Evolutionary conservation across 352 stramenopile species (phyloP), one percentile per base, ranked within the genome.

Genomic region (Phytopythium aichiense): DNA sequence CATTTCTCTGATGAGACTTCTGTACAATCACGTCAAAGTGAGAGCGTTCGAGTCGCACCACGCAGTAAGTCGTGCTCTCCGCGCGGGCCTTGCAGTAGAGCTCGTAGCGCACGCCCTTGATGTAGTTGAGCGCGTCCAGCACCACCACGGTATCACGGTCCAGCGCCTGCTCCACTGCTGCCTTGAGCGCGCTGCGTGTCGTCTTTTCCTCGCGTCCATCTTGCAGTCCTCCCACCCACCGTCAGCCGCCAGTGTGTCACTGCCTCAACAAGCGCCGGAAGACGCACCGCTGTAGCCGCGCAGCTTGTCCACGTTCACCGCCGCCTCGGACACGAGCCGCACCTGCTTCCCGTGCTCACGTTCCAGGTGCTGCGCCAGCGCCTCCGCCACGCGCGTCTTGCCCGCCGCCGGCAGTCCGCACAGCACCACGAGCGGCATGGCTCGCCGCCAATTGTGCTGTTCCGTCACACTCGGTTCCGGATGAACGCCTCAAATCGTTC

Each of bases 41-140:
- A 16, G 18, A 18, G 30, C 42, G n/a, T 20, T 54, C 42, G 7
- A 35, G 28, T 49, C 68, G 57, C 59, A 87, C 73, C 59, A 98
- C 88, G 52, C 92, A 96, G 74, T 98, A 96, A 12, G 83, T 89
- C 58, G 94, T 92, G 69, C 78, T 90, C 63, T 92, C 82, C 28
- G 92, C 88, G 49, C 96, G 97, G 6, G 90, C 91, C 52, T 97
- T 92, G 77, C 94, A 98, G 69, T 97, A 97, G 35, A 98, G 77
- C 71, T 98, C 92, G 72, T 98, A 98, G 51, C 93, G 79, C 76
- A 91, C 97, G 55, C 94, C 94, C 66, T 98, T 98, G 69, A 97
- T 98, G 67, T 98, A 97, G 71, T 98, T 98, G 37, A 98, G 68
- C 18, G 90, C 93, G 74, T 98, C 94, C 56, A 98, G 73, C 72